phyloP scores from a whole-genome alignment of 495 filamentous ascomycete genomes.

The Durotheca rogersii region DNA sequence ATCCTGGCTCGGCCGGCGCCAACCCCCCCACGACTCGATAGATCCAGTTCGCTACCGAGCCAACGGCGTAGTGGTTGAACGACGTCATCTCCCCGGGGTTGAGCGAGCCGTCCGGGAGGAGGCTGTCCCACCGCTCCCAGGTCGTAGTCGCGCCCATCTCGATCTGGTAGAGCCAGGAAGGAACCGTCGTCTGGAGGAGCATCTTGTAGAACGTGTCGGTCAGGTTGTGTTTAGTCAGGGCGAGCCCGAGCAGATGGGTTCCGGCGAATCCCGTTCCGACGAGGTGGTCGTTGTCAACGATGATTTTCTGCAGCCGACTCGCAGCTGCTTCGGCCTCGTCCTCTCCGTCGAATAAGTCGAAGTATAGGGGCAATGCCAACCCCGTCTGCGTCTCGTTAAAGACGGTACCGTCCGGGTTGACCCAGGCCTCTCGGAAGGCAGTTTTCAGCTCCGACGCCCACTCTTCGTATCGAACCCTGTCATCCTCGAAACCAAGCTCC shows the following conservation, averaged over 20 bases:
- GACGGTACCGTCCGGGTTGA: conserved; percentile 40
- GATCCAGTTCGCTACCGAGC: conserved; percentile 40
- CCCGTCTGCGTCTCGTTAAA: conserved; percentile 53
- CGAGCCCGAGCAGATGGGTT: conserved; percentile 50
- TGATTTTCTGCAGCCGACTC: conserved; percentile 38
- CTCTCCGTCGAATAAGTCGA: conserved; percentile 35
- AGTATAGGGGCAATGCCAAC: conserved; percentile 46
- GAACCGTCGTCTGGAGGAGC: conserved; percentile 38
- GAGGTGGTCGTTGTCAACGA: conserved; percentile 43
- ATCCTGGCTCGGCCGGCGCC: conserved; percentile 36
- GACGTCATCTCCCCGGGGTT: conserved; percentile 57
- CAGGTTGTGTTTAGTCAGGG: conserved; percentile 42
- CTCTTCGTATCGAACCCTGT: conserved; percentile 31
- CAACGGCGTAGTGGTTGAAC: conserved; percentile 48
- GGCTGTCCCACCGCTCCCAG: conserved; percentile 60
- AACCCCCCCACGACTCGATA: conserved; percentile 37
- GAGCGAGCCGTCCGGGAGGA: conserved; percentile 50
- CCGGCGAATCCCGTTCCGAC: conserved; percentile 58
- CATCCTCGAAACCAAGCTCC: conserved; percentile 35
- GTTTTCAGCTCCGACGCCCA: conserved; percentile 33
- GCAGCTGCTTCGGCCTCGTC: conserved; percentile 28
- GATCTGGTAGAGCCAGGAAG: conserved; percentile 56
- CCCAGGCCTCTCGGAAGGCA: conserved; percentile 46
- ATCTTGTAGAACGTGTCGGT: conserved; percentile 38
- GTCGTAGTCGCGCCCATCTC: conserved; percentile 54